Base-by-base conservation (phyloP, 768 basidiomycete genomes). In the Sistotremastrum niveocremeum region DNA sequence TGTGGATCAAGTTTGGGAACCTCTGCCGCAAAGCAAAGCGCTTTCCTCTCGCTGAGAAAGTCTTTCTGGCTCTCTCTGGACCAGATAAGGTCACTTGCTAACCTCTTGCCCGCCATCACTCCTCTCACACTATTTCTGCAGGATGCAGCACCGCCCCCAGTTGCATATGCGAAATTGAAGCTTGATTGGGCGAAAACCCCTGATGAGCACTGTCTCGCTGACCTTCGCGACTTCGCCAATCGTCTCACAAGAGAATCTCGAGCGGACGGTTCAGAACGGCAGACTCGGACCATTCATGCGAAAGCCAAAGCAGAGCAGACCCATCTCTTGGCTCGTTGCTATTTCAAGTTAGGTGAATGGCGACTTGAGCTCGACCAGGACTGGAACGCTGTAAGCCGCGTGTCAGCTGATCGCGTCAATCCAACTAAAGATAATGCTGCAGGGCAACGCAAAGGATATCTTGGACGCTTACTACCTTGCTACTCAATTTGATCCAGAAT, bases 1-100 rank as follows among this genome's bases (percentile, higher is more conserved):
- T 95, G 80, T 98, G 93, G 91, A 95, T 99, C 64, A 91, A 95
- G 64, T 97, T 99, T 57, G 89, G 94, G 2, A 98, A 99, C 56
- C 69, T 98, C 1, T 98, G 95, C 59, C 86, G 95, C 44, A 94
- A 94, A 64, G 85, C 79, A 11, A 90, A 94, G 42, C 79, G 95
- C 4, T 87, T 98, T 76, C 74, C 76, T n/a, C 67, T 99, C 42
- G 93, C 94, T 0, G 91, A 97, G 54, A 98, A 45, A 66, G 76
- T 47, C 36, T 12, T 5, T 39, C 36, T 42, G 44, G 33, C 39
- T 20, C 3, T 10, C 3, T 34, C 30, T 31, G 40, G 20, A 20
- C 34, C 41, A 20, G 12, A 11, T 11, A 34, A 36, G 12, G 28
- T 28, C 12, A 39, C 20, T 12, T 20, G 31, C 49, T 2, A 42